Evolutionary conservation across 768 basidiomycete genomes (phyloP).

Genomic region (Gloeophyllum trabeum): DNA sequence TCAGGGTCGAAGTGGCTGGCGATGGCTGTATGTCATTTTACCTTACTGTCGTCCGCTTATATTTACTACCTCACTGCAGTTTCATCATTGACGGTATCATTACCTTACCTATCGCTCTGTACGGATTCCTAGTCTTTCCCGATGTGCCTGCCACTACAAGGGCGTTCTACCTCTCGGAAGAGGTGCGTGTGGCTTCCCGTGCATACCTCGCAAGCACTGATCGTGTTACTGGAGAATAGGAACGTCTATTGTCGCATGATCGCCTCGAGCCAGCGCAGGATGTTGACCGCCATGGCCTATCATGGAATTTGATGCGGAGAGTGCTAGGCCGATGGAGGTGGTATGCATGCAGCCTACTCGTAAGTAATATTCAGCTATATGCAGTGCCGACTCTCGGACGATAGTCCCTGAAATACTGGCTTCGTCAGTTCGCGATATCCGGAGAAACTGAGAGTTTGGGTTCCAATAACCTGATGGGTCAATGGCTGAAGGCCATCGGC

Average conservation of each 20-base stretch:
- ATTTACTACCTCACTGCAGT: conserved; percentile 15
- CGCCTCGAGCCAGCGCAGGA: conserved; percentile 33
- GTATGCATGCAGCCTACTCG: conserved; percentile 57
- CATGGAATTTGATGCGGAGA: conserved; percentile 33
- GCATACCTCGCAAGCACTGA: too few relatives aligned
- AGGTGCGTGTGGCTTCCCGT: conserved; percentile 28
- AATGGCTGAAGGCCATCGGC: conserved; percentile 53
- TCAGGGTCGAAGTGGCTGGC: conserved; percentile 50
- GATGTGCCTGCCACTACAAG: conserved; percentile 54
- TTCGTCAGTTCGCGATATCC: conserved; percentile 44
- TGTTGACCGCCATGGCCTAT: conserved; percentile 28
- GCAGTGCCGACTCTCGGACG: too few relatives aligned
- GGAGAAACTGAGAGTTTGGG: conserved; percentile 62
- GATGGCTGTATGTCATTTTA: conserved; percentile 40
- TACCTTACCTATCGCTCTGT: conserved; percentile 59
- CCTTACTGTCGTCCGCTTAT: neutral
- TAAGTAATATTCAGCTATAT: too few relatives aligned
- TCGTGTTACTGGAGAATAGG: conserved; percentile 21
- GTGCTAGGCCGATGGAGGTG: conserved; percentile 53
- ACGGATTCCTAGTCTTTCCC: conserved; percentile 65
- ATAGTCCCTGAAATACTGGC: neutral
- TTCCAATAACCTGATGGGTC: conserved; percentile 64
- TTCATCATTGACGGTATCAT: conserved; percentile 67
- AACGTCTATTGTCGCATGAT: conserved; percentile 38
- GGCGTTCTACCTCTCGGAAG: conserved; percentile 50